These are phyloP conservation scores for Jatropha curcas DNA, from an alignment of 345 rosid species.

Conservation along the genomic window DNA sequence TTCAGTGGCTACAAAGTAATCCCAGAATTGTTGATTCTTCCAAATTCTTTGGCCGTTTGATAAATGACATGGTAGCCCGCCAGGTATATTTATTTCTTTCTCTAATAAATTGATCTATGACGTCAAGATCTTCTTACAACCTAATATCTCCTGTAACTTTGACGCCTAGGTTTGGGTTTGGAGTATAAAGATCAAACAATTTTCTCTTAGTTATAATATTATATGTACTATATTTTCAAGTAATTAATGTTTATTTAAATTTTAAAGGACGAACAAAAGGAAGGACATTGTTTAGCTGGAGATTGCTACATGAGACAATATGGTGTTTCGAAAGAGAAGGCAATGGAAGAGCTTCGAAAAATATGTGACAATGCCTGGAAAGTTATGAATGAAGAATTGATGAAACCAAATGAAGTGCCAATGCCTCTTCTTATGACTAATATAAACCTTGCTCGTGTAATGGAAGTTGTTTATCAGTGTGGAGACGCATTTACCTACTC, in stretches of 20 bases:
- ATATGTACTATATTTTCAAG: too few species aligned
- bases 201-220: too few species aligned
- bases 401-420: not conserved
- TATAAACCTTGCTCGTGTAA: not conserved
- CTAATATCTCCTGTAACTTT: too few species aligned
- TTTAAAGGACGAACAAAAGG: not conserved
- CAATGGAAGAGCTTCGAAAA: not conserved
- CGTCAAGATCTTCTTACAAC: too few species aligned
- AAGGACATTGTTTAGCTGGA: not conserved
- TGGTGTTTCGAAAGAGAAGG: not conserved
- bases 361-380: not conserved
- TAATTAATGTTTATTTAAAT: too few species aligned
- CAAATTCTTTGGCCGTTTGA: not conserved
- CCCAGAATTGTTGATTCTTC: conserved; percentile 10
- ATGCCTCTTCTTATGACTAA: not conserved
- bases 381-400: not conserved
- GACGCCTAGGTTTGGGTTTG: too few species aligned
- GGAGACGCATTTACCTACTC: not conserved
- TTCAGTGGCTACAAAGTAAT: conserved; percentile 1
- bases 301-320: not conserved
- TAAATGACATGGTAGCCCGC: conserved; percentile 11
- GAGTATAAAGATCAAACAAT: too few species aligned
- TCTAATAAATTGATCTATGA: too few species aligned
- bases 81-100: too few species aligned
- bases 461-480: not conserved